Conservation (phyloP, 371 early-diverging fungal genomes). For the Rhizopus microsporus region DNA sequence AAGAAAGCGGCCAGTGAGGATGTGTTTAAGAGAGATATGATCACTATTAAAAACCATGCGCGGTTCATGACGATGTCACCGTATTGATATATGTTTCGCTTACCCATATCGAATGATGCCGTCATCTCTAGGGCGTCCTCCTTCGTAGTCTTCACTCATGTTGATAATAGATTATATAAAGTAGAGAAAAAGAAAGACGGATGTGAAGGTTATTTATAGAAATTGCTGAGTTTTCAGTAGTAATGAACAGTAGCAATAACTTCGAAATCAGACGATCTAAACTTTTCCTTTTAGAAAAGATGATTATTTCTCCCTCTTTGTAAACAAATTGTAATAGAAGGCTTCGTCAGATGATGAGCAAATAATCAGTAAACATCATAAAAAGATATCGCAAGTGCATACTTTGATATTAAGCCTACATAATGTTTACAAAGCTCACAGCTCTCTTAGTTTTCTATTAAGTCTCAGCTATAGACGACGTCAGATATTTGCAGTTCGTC, state of each 20-base stretch:
- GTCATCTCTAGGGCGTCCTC: constrained; percentile 10
- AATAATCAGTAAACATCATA: no score
- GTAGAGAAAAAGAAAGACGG: not conserved
- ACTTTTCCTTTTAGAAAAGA: no score
- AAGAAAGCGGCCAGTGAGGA: constrained; percentile 55
- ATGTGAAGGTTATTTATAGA: not conserved
- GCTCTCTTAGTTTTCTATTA: no score
- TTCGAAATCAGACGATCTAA: not conserved
- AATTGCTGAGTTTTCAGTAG: not conserved
- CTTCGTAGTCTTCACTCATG: constrained; percentile 5
- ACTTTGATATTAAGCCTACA: no score
- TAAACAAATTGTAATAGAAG: no score
- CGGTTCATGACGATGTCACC: not conserved
- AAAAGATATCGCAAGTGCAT: no score
- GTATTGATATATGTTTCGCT: not conserved
- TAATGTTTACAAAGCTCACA: no score
- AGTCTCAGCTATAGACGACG: no score
- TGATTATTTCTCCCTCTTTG: no score
- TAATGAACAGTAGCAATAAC: not conserved
- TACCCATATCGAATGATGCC: constrained; percentile 19
- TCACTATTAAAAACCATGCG: constrained; percentile 16
- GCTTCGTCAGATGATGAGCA: no score
- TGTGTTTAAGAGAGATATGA: constrained; percentile 55
- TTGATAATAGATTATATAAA: not conserved
- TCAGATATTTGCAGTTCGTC: no score